Evolutionary conservation across 2,329 filamentous ascomycete genomes (phyloP), one percentile per base, ranked within the genome.

Genomic region (Fusarium nurragi): DNA sequence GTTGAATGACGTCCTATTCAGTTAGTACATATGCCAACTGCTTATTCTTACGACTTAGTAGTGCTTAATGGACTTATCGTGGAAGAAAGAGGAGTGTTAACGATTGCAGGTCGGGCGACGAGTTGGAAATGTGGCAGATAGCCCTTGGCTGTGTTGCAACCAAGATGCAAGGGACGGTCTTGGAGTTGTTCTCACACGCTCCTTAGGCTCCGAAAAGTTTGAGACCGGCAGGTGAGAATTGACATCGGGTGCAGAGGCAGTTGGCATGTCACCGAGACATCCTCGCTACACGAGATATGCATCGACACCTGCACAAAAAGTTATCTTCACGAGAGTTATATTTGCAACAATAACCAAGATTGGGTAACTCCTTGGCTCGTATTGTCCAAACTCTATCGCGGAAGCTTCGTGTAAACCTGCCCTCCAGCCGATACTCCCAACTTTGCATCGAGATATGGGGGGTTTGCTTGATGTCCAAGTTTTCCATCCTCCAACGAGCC

Each of bases 391-490:
- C 26, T 40, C 11, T 37, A 47, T 32, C 12, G 19, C 3, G 8
- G 3, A 16, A 43, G 23, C 38, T 4, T 26, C 6, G 11, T 14
- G 5, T 13, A 6, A 4, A 12, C 34, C 32, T 9, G 11, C 10
- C 44, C 21, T 37, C 4, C 9, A 36, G 22, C 19, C 23, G 30
- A 56, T 16, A 7, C 5, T 1, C 30, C 11, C 14, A n/a, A 23
- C 23, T 28, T 46, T 11, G 16, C 41, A n/a, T 14, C 16, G 10
- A 19, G 22, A 26, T 7, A 25, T 25, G 14, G 58, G 59, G 59
- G 57, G 44, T 38, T 63, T 6, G 59, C 50, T 38, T 22, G 13
- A 36, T 62, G 63, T 58, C 59, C 57, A 55, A 9, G 46, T 12
- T 30, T 10, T 3, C 14, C 45, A 59, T 5, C 45, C 16, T 37